Base-by-base conservation (phyloP, 2,329 filamentous ascomycete species). In the Rachicladosporium sp. region DNA sequence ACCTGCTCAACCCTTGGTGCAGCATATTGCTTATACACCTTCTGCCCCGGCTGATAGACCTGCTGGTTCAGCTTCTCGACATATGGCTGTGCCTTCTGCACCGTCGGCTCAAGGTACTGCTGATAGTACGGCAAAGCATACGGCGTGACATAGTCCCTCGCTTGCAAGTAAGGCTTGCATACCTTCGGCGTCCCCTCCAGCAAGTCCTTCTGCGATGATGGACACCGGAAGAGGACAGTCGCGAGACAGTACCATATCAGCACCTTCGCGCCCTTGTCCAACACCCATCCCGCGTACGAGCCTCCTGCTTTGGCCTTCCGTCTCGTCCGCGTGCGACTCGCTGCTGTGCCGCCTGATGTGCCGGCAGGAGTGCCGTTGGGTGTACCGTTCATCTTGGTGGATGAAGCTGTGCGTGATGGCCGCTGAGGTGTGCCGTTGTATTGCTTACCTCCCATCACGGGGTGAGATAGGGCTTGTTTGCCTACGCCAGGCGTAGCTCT, bases 91-190 rank as follows among this genome's bases (percentile, higher is more conserved):
- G 74, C 80, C 36, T 76, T 65, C 30, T 88, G 73, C 45, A 94
- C 76, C 56, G 95, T 91, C 2, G 86, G 84, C 4, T 80, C 82
- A 15, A 84, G 80, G 55, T 95, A 93, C 42, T 74, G 62, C 49
- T 89, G 68, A 61, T 95, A 96, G 63, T 93, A 93, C 2, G 88
- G 89, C 51, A 80, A 71, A 27, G 93, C 55, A 59, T 89, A 80
- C 3, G 91, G 91, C 19, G 76, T 64, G 43, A 88, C 66, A 42
- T 70, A 78, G 66, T 67, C 77, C 51, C 64, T 77, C 63, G 66
- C 81, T 71, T 71, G 62, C 29, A 80, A 55, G 52, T 95, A 95
- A 7, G 83, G 80, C 54, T 80, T 80, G 73, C 91, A 98, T 45
- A 96, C 74, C 47, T 67, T 71, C 1, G 88, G 83, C 1, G 85